Base-by-base conservation (phyloP, 352 stramenopile species). In the Globisporangium radiosum region DNA sequence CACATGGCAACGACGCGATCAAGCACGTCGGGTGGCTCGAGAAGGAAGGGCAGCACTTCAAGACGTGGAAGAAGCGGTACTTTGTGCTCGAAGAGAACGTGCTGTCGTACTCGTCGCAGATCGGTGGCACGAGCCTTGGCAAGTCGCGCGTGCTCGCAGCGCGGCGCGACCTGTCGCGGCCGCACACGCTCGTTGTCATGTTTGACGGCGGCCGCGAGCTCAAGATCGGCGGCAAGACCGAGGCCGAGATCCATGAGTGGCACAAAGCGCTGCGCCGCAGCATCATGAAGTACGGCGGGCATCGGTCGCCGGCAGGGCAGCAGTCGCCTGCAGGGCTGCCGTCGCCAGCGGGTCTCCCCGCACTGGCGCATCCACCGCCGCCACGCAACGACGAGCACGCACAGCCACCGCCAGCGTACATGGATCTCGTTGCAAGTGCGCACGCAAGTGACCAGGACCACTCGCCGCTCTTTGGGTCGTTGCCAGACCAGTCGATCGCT, bases 1-100 rank as follows among this genome's bases (percentile, higher is more conserved):
- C 47, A 47, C 4, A 4, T 37, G 5, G 54, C 49, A 47, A 54
- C 33, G 53, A 60, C 39, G 39, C 17, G 64, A 83, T 80, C 39
- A 75, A 76, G 48, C 89, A 86, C 56, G 90, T 92, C 56, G 83
- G 83, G 1, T 92, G 81, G 80, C 69, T 92, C 17, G 73, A 88
- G 65, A 90, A 90, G 52, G 83, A 92, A 72, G 81, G 83, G 0
- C 76, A 81, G 47, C 69, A 68, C 6, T 87, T 90, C 58, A 90
- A 87, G 73, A 90, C 73, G 8, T 92, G 83, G 83, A 92, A 90
- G 63, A 65, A 63, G n/a, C 73, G 81, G 9, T 92, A 85, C 57
- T 92, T 92, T 62, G 78, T 88, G 37, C 65, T 92, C 0, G 71
- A 79, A 33, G 76, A 82, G 10, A 78, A 71, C 37, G 63, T 78